These are phyloP conservation scores for Fusarium irregulare DNA, from an alignment of 2,329 filamentous ascomycete species.

Conservation along the genomic window DNA sequence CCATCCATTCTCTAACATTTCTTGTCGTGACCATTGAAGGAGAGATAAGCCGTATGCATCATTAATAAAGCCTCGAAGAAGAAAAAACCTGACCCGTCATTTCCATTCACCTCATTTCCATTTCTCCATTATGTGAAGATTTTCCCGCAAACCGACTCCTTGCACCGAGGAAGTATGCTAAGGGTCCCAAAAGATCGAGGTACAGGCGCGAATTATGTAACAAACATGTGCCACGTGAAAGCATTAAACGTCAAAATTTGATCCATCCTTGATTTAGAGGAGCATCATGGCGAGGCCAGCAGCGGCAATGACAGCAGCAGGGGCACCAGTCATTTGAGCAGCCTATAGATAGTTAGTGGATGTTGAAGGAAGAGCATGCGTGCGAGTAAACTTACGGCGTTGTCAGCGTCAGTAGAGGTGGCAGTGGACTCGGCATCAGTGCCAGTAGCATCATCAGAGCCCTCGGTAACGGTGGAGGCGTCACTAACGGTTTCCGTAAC, in stretches of 20 bases:
- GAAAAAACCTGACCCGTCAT: conserved; percentile 45
- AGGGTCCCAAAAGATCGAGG: conserved; percentile 46
- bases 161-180: conserved; percentile 42
- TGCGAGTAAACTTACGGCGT: conserved; percentile 48
- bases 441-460: conserved; percentile 20
- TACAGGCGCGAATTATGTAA: conserved; percentile 57
- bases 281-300: conserved; percentile 62
- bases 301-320: conserved; percentile 60
- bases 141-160: conserved; percentile 34
- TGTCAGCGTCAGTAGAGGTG: conserved; percentile 38
- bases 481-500: conserved; percentile 38
- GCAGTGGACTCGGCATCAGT: conserved; percentile 37
- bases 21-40: conserved; percentile 50
- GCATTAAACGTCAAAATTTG: conserved; percentile 40
- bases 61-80: conserved; percentile 49
- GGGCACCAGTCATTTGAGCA: conserved; percentile 58
- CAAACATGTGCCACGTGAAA: conserved; percentile 55
- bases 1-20: conserved; percentile 45
- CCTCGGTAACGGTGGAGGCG: conserved; percentile 31
- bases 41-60: conserved; percentile 52
- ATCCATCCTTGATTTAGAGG: conserved; percentile 53
- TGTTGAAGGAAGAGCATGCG: background rate
- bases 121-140: conserved; percentile 46
- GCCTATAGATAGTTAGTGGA: conserved; percentile 40
- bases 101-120: conserved; percentile 47